phyloP scores from a whole-genome alignment of 768 basidiomycete genomes.

The Mycena leptocephala region DNA sequence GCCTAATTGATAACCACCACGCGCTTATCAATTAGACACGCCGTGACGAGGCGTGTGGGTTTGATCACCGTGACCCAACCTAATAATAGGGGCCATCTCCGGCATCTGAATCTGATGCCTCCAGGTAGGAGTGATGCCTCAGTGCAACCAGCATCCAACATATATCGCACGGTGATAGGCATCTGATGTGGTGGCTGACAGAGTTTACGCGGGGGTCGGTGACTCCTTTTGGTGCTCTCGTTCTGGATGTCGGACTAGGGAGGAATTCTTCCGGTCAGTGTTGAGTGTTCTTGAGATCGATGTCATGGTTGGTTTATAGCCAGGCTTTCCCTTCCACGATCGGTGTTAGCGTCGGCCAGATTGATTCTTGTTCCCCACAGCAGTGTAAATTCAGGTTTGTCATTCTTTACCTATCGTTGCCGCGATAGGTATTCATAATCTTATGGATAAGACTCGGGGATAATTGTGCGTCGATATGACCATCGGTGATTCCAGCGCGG shows the following conservation, averaged over 20 bases:
- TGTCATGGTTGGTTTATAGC: too few species aligned
- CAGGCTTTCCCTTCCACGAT: too few species aligned
- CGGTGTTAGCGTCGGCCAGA: too few species aligned
- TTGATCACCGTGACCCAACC: not conserved
- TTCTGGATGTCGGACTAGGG: too few species aligned
- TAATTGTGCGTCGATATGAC: too few species aligned
- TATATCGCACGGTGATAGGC: not conserved
- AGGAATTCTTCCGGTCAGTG: not conserved
- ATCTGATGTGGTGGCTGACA: conserved; percentile 14
- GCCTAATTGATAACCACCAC: not conserved
- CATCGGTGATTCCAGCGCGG: too few species aligned
- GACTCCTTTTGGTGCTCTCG: not conserved
- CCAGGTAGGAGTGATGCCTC: too few species aligned
- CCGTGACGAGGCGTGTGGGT: not conserved
- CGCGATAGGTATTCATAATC: not conserved
- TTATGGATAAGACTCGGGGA: too few species aligned
- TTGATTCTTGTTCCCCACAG: too few species aligned
- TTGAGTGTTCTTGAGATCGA: not conserved
- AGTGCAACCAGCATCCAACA: not conserved
- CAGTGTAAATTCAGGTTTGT: too few species aligned
- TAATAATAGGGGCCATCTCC: not conserved
- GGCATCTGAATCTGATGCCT: not conserved
- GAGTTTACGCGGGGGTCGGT: not conserved
- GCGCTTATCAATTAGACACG: not conserved
- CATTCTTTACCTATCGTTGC: not conserved